phyloP scores from a whole-genome alignment of 2,329 filamentous ascomycete species.

The Beauveria asiatica region DNA sequence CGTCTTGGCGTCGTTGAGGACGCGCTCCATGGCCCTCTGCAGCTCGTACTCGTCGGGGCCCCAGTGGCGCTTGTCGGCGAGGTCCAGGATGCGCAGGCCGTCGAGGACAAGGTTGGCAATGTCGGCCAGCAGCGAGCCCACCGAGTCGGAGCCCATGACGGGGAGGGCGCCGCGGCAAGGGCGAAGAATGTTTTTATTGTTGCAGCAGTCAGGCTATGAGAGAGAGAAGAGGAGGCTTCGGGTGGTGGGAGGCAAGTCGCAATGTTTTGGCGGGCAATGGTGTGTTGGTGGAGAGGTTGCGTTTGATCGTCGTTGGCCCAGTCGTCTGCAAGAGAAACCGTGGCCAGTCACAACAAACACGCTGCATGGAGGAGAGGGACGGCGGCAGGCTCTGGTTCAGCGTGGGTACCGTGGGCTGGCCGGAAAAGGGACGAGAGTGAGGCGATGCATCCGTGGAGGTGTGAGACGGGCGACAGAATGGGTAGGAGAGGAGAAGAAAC shows the following conservation, averaged over 20 bases:
- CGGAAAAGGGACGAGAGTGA: too few species aligned
- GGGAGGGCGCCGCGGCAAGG: not conserved
- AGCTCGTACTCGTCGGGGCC: slow-evolving; percentile 52
- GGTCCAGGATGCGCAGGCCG: slow-evolving; percentile 43
- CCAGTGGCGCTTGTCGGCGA: slow-evolving; percentile 52
- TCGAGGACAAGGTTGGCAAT: slow-evolving; percentile 48
- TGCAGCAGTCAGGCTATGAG: not conserved
- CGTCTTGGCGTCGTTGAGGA: slow-evolving; percentile 50
- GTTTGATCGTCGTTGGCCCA: too few species aligned
- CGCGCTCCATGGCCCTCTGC: slow-evolving; percentile 42
- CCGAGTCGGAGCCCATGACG: slow-evolving; percentile 31
- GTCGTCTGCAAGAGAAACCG: too few species aligned
- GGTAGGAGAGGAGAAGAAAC: too few species aligned
- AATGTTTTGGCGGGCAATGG: too few species aligned
- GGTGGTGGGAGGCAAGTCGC: not conserved
- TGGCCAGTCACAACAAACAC: too few species aligned
- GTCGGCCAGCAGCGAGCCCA: slow-evolving; percentile 49
- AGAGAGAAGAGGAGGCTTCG: not conserved
- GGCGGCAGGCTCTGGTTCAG: too few species aligned
- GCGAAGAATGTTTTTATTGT: not conserved
- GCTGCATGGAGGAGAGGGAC: too few species aligned
- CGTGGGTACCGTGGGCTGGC: too few species aligned
- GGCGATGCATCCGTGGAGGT: too few species aligned
- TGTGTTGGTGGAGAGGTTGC: too few species aligned
- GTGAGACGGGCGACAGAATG: too few species aligned